phyloP scores from a whole-genome alignment of 306 rosid genomes.

The Acacia acuminata region DNA sequence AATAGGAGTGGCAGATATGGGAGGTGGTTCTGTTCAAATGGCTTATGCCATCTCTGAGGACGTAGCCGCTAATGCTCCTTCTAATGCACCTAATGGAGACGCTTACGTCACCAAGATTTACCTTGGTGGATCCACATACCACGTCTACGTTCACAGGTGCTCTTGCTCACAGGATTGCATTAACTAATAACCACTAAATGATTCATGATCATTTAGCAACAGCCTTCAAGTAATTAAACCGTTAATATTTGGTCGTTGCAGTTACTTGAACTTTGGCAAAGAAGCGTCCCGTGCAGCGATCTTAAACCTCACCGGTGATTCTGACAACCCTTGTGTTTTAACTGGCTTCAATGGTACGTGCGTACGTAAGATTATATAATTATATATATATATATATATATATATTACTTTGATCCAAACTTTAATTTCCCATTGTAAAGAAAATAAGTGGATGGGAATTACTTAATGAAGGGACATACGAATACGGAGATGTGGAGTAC shows the following conservation, averaged over 20 bases:
- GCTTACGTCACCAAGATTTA: constrained; percentile 46
- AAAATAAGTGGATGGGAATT: too few relatives aligned
- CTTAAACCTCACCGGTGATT: constrained; percentile 49
- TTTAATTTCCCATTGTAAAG: not conserved
- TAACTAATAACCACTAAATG: too few relatives aligned
- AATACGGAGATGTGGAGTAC: constrained; percentile 48
- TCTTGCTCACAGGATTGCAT: too few relatives aligned
- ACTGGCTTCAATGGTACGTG: constrained; percentile 50
- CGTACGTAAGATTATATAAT: too few relatives aligned
- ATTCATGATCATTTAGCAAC: too few relatives aligned
- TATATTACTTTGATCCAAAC: too few relatives aligned
- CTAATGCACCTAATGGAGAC: constrained; percentile 39
- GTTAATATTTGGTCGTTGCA: constrained; percentile 15
- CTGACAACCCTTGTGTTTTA: constrained; percentile 64
- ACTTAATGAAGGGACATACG: constrained; percentile 45
- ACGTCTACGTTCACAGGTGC: constrained; percentile 74
- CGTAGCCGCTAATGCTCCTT: constrained; percentile 54
- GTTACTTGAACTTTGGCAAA: constrained; percentile 71
- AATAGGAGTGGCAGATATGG: constrained; percentile 70
- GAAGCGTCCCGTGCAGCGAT: constrained; percentile 78
- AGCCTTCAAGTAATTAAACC: not conserved
- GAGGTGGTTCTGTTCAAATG: constrained; percentile 85
- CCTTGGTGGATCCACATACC: constrained; percentile 51
- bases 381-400: too few relatives aligned
- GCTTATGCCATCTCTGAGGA: constrained; percentile 72